A percentile compares a stretch with the other conserved stretches of the same genome.
Evolutionary conservation across 495 filamentous ascomycete genomes (phyloP).

Genomic region (Aspergillus baeticus): DNA sequence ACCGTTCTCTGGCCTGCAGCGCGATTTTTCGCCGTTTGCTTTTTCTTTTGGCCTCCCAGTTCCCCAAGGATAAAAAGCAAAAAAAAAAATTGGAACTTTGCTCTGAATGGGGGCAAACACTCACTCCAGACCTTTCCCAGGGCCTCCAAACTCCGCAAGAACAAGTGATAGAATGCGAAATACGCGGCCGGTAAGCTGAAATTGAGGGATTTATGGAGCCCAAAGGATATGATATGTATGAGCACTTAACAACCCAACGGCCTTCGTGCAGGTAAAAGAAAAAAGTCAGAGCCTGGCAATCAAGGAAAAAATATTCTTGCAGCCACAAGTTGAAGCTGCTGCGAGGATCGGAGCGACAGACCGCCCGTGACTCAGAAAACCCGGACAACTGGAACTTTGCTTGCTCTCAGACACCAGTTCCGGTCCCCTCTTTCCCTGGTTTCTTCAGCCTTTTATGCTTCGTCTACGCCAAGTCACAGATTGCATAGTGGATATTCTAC

Average conservation of each 20-base stretch:
- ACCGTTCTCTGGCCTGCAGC: slow-evolving; percentile 23
- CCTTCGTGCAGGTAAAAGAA: slow-evolving; percentile 3
- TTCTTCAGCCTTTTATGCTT: slow-evolving; percentile 1
- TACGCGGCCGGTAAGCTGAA: background rate
- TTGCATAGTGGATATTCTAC: slow-evolving; percentile 9
- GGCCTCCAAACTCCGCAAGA: slow-evolving; percentile 9
- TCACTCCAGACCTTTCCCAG: slow-evolving; percentile 5
- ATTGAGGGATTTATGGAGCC: slow-evolving; percentile 10
- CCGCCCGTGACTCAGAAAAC: slow-evolving; percentile 14
- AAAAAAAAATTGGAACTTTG: slow-evolving; percentile 1
- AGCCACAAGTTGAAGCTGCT: background rate
- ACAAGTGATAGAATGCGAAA: background rate
- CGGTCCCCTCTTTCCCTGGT: background rate
- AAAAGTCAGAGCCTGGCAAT: slow-evolving; percentile 1
- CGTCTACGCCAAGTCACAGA: slow-evolving; percentile 11
- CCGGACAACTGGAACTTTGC: background rate
- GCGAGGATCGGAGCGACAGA: slow-evolving; percentile 25
- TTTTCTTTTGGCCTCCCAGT: slow-evolving; percentile 1
- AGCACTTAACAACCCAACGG: slow-evolving; percentile 11
- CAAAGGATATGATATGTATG: slow-evolving; percentile 6
- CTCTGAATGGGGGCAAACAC: slow-evolving; percentile 1
- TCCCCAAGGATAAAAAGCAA: background rate
- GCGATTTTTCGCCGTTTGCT: slow-evolving; percentile 8
- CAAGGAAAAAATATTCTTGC: background rate
- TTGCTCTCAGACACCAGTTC: background rate